Evolutionary conservation across 129 eudicot species (phyloP).

Genomic region (Artemisia tridentata): DNA sequence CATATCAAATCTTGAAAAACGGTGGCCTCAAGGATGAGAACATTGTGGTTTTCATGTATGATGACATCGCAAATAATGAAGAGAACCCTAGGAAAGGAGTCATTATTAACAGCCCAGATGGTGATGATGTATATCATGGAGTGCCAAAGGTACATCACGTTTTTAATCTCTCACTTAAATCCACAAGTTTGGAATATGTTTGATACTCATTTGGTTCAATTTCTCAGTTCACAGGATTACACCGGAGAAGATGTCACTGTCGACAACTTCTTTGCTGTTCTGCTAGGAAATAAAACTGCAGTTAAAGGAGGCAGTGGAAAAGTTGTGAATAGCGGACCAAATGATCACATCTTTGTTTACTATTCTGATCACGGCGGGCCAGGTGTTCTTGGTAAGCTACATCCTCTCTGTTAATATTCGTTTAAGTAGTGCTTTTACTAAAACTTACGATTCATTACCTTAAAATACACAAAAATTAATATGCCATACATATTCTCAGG

Average conservation of each 20-base stretch:
- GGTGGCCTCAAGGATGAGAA: slow-evolving; percentile 92
- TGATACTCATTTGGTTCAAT: slow-evolving; percentile 23
- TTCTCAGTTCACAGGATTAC: slow-evolving; percentile 62
- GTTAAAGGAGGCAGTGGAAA: slow-evolving; percentile 88
- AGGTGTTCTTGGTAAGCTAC: slow-evolving; percentile 82
- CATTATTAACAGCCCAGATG: slow-evolving; percentile 80
- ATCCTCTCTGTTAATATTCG: not conserved
- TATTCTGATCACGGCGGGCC: slow-evolving; percentile 96
- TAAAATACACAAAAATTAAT: not conserved
- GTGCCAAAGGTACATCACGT: slow-evolving; percentile 73
- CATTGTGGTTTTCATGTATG: slow-evolving; percentile 89
- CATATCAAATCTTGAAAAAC: slow-evolving; percentile 73
- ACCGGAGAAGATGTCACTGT: slow-evolving; percentile 69
- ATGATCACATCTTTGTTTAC: slow-evolving; percentile 84
- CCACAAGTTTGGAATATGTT: not conserved
- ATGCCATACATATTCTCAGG: slow-evolving; percentile 36
- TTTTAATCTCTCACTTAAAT: not conserved
- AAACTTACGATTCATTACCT: not conserved
- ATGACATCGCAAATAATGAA: slow-evolving; percentile 79
- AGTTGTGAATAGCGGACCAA: slow-evolving; percentile 85
- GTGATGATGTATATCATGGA: slow-evolving; percentile 82
- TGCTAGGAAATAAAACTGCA: slow-evolving; percentile 84
- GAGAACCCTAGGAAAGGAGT: slow-evolving; percentile 89
- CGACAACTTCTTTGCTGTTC: slow-evolving; percentile 69
- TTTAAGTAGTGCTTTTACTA: slow-evolving; percentile 4